Percentiles rank a stretch among this genome's conserved stretches.
These are phyloP conservation scores for Colletotrichum australisinense DNA, from an alignment of 2,329 filamentous ascomycete species.

Conservation along the genomic window DNA sequence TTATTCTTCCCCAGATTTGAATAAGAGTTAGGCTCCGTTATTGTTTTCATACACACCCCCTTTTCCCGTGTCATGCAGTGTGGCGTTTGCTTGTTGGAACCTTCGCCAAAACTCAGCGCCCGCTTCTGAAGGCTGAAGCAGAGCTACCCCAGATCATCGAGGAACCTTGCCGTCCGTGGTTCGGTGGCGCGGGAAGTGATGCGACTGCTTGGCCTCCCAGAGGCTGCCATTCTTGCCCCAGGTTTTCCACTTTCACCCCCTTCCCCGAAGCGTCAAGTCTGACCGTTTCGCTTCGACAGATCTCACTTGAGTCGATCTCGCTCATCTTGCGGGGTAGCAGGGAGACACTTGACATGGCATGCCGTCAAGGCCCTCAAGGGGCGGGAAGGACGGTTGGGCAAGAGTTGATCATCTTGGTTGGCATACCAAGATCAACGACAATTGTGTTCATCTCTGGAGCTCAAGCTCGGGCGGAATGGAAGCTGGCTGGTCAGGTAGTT, in stretches of 20 bases:
- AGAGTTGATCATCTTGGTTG: neutral
- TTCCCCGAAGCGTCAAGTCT: slow-evolving; percentile 15
- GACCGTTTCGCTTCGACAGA: slow-evolving; percentile 28
- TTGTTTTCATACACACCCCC: neutral
- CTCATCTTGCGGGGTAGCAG: slow-evolving; percentile 27
- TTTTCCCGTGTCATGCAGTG: neutral
- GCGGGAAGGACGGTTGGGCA: neutral
- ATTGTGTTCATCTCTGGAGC: neutral
- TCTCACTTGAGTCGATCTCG: slow-evolving; percentile 25
- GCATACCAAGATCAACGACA: neutral
- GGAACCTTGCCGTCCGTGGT: neutral
- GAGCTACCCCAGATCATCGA: slow-evolving; percentile 13
- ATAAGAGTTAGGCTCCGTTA: neutral
- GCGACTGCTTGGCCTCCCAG: slow-evolving; percentile 21
- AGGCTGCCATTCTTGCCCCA: slow-evolving; percentile 15
- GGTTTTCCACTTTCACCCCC: slow-evolving; percentile 9
- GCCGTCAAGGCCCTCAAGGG: neutral
- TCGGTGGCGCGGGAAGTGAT: slow-evolving; percentile 19
- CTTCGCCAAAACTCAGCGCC: no score
- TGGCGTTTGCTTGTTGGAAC: slow-evolving; percentile 7
- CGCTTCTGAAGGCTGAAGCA: neutral
- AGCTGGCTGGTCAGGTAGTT: slow-evolving; percentile 1
- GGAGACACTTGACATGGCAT: neutral
- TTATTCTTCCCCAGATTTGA: neutral
- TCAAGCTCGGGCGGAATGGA: neutral